Evolutionary conservation across 73 alveolate genomes (phyloP).

Genomic region (Paramecium bursaria): DNA sequence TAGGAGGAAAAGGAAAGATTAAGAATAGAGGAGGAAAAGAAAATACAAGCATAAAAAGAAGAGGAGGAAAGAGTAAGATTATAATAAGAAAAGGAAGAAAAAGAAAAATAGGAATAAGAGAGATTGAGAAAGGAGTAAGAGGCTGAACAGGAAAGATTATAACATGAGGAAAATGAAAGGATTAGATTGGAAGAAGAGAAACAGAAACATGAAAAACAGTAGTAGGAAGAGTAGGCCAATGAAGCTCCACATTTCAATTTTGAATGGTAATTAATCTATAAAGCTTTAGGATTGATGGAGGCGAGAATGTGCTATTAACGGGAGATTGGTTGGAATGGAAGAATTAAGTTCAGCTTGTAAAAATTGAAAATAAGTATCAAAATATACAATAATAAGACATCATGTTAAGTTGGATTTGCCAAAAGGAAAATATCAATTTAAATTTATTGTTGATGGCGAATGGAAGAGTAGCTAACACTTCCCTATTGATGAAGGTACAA

Average conservation of each 20-base stretch:
- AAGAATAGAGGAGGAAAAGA: too few relatives aligned
- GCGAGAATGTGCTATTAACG: background rate
- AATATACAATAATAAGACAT: background rate
- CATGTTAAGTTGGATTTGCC: background rate
- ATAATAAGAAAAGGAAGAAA: too few relatives aligned
- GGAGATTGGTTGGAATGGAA: slow-evolving; percentile 52
- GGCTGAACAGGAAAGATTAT: background rate
- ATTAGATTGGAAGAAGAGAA: background rate
- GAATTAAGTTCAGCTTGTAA: background rate
- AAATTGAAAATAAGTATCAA: slow-evolving; percentile 39
- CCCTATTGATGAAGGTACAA: too few relatives aligned
- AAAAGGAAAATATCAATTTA: slow-evolving; percentile 15
- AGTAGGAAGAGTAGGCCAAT: background rate
- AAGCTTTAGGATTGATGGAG: background rate
- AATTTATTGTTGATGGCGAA: slow-evolving; percentile 47
- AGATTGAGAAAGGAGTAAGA: background rate
- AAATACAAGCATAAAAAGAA: too few relatives aligned
- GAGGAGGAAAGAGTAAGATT: too few relatives aligned
- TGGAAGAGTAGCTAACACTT: slow-evolving; percentile 36
- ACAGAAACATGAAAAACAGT: background rate
- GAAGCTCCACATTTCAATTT: background rate
- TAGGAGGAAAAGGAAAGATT: too few relatives aligned
- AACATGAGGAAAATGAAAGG: background rate
- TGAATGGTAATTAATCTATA: background rate
- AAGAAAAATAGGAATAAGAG: background rate